Evolutionary conservation across 768 basidiomycete species (phyloP).

Genomic region (Fomitopsis serialis): DNA sequence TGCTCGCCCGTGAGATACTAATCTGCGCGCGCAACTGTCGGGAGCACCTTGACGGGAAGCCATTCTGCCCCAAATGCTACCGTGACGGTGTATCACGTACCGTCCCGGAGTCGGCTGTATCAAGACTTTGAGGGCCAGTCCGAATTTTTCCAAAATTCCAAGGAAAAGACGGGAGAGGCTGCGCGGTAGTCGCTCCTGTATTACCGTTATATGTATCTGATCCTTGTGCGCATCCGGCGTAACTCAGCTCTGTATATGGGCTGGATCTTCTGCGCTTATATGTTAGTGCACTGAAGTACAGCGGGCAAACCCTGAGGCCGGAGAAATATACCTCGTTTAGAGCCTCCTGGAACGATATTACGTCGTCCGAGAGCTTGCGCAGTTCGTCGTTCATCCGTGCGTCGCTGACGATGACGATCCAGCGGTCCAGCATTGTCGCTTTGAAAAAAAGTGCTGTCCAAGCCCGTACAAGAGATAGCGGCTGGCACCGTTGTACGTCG

Average conservation of each 20-base stretch:
- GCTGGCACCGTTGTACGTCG: too few species aligned
- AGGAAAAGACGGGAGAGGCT: constrained; percentile 17
- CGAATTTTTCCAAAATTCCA: constrained; percentile 21
- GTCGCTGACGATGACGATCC: constrained; percentile 42
- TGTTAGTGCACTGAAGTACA: too few species aligned
- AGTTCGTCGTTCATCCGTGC: constrained; percentile 44
- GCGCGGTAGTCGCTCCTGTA: constrained; percentile 24
- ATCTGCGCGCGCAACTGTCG: constrained; percentile 24
- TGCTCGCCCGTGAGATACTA: constrained; percentile 33
- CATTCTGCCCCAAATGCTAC: constrained; percentile 26
- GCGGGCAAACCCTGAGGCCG: too few species aligned
- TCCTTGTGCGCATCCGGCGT: constrained; percentile 16
- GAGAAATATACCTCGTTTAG: constrained; percentile 30
- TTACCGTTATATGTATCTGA: constrained; percentile 17
- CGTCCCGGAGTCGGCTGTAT: constrained; percentile 16
- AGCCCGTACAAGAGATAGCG: too few species aligned
- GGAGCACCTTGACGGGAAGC: constrained; percentile 25
- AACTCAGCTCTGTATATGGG: constrained; percentile 29
- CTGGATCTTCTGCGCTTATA: constrained; percentile 20
- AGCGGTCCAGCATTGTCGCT: constrained; percentile 37
- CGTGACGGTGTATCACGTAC: too few species aligned
- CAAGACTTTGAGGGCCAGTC: constrained; percentile 20
- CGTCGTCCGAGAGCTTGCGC: constrained; percentile 38
- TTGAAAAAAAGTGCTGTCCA: too few species aligned
- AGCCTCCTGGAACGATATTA: constrained; percentile 37